phyloP scores from a whole-genome alignment of 768 basidiomycete genomes.

The Kwoniella sp. region DNA sequence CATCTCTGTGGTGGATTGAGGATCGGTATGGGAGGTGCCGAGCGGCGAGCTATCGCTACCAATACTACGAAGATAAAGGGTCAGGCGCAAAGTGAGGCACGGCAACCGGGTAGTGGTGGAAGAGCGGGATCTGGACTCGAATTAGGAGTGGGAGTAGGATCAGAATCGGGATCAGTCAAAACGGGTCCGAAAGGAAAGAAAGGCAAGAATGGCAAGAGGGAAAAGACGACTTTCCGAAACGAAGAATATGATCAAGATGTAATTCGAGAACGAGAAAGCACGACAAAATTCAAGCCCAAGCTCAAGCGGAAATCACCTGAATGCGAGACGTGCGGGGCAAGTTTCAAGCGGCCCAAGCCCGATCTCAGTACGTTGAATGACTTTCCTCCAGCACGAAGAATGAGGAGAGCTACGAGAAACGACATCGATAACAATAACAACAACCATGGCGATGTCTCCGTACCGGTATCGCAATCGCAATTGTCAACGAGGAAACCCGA shows the following conservation, averaged over 20 bases:
- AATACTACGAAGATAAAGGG: neutral
- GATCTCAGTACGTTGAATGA: constrained; percentile 13
- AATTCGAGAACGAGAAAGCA: no score
- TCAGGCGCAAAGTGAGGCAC: neutral
- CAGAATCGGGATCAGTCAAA: no score
- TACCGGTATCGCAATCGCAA: no score
- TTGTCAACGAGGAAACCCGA: no score
- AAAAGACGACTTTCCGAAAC: no score
- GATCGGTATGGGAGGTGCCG: constrained; percentile 18
- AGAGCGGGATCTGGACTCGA: no score
- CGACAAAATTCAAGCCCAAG: neutral
- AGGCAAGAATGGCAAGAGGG: constrained; percentile 2
- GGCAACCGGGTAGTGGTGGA: no score
- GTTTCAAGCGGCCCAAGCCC: constrained; percentile 22
- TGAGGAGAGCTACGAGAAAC: constrained; percentile 8
- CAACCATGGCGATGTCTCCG: neutral
- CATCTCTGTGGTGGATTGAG: constrained; percentile 34
- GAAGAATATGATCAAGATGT: no score
- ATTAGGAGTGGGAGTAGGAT: no score
- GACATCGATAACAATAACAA: neutral
- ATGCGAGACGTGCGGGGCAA: constrained; percentile 35
- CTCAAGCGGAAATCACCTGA: constrained; percentile 11
- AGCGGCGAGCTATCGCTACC: neutral
- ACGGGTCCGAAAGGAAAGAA: neutral
- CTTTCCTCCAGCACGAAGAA: constrained; percentile 26